These are phyloP conservation scores for Schoenoplectus triqueter DNA, from an alignment of 202 grass and related monocot species.

Conservation along the genomic window DNA sequence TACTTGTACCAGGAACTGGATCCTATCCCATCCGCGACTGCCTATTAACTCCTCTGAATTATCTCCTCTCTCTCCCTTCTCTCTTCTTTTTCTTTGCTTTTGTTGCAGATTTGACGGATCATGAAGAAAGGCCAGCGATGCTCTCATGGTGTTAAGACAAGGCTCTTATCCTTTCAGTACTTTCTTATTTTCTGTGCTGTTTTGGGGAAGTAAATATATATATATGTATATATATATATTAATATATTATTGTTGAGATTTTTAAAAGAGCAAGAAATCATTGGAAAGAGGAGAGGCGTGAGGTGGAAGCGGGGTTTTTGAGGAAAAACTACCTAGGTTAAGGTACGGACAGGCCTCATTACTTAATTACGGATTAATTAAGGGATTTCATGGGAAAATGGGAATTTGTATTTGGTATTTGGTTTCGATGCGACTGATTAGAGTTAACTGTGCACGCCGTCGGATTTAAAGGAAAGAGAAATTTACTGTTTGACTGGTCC, in stretches of 20 bases:
- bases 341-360: not conserved
- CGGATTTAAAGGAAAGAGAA: conserved; percentile 32
- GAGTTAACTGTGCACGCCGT: conserved; percentile 7
- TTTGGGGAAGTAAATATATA: not conserved
- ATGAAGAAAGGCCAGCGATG: conserved; percentile 10
- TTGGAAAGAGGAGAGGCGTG: conserved; percentile 34
- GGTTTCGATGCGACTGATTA: conserved; percentile 25
- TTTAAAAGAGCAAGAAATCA: conserved; percentile 11
- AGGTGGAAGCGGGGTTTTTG: conserved; percentile 24
- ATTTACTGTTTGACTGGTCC: conserved; percentile 40
- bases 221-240: not conserved
- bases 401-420: conserved; percentile 5
- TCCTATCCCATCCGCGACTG: not conserved
- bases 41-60: not conserved
- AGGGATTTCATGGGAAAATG: conserved; percentile 23
- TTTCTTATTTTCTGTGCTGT: conserved; percentile 44
- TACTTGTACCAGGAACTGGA: conserved; percentile 40
- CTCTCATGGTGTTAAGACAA: conserved; percentile 21
- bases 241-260: not conserved
- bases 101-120: conserved; percentile 41
- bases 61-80: not conserved
- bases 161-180: conserved; percentile 18
- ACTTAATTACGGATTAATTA: not conserved
- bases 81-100: conserved; percentile 9
- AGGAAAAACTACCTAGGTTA: conserved; percentile 27